Conservation (phyloP, 208 protist genomes). For the Leishmania braziliensis region DNA sequence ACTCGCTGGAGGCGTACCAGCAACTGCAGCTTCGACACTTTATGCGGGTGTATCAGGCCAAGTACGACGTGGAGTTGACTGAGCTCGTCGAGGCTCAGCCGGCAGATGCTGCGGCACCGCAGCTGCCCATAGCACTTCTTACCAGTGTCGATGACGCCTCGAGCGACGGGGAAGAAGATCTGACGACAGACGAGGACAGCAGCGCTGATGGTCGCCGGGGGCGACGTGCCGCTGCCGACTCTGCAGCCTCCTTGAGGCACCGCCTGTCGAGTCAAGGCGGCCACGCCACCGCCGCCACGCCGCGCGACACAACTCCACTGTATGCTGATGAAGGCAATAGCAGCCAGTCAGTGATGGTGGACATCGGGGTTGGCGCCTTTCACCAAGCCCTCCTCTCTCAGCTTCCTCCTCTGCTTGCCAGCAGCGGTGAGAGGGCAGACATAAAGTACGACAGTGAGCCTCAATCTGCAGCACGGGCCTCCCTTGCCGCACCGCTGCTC, state of each 20-base stretch:
- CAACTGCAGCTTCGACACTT: conserved; percentile 66
- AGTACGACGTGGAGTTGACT: conserved; percentile 42
- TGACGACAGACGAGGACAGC: not conserved
- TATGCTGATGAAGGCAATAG: conserved; percentile 6
- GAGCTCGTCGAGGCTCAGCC: conserved; percentile 6
- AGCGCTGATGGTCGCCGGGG: not conserved
- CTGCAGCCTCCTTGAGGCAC: not conserved
- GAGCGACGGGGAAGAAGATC: conserved; percentile 13
- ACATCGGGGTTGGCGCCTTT: conserved; percentile 22
- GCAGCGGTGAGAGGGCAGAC: not conserved
- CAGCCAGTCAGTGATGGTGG: not conserved
- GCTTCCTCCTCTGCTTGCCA: conserved; percentile 15
- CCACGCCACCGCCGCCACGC: not conserved
- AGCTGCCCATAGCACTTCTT: conserved; percentile 7
- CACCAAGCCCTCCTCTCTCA: conserved; percentile 48
- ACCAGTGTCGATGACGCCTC: conserved; percentile 1
- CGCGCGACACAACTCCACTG: not conserved
- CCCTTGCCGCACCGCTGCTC: not conserved
- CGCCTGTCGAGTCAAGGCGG: not conserved
- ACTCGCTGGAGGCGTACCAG: conserved; percentile 57
- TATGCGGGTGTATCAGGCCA: conserved; percentile 50
- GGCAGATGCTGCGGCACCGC: not conserved
- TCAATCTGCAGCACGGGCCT: not conserved
- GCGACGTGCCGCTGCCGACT: not conserved
- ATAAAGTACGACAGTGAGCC: not conserved